Percentiles rank a stretch among this genome's conserved stretches.
These are phyloP conservation scores for Discostella stelligeroides DNA, from an alignment of 108 stramenopile species.

Conservation along the genomic window DNA sequence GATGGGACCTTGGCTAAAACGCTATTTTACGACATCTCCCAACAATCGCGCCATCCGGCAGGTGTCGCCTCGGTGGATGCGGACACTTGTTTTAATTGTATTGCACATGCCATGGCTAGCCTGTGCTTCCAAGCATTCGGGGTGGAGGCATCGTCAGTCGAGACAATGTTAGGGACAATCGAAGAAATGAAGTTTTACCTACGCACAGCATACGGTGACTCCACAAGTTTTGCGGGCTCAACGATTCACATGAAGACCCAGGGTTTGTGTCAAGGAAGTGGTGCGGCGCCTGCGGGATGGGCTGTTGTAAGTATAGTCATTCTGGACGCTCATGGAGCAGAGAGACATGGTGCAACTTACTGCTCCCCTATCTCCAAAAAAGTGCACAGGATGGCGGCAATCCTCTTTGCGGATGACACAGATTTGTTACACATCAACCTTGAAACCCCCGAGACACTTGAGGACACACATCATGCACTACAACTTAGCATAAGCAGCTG, in stretches of 20 bases:
- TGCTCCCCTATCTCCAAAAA: background rate
- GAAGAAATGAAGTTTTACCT: slow-evolving; percentile 23
- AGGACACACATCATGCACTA: background rate
- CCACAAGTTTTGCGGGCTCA: background rate
- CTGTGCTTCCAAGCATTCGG: slow-evolving; percentile 30
- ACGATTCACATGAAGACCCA: slow-evolving; percentile 7
- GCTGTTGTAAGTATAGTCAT: slow-evolving; percentile 28
- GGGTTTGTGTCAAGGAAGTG: slow-evolving; percentile 48
- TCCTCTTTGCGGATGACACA: slow-evolving; percentile 42
- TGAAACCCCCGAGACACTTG: background rate
- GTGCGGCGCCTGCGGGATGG: slow-evolving; percentile 46
- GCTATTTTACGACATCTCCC: slow-evolving; percentile 15
- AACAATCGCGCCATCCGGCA: slow-evolving; percentile 8
- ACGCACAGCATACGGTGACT: slow-evolving; percentile 33
- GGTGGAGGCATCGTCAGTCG: background rate
- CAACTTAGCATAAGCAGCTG: background rate
- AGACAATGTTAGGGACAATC: slow-evolving; percentile 10
- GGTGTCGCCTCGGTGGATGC: slow-evolving; percentile 12
- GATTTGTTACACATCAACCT: slow-evolving; percentile 15
- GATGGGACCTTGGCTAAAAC: slow-evolving; percentile 16
- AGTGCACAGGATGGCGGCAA: slow-evolving; percentile 1
- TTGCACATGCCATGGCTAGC: too few species aligned
- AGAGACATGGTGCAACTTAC: slow-evolving; percentile 18
- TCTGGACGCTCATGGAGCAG: slow-evolving; percentile 5
- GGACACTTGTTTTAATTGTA: slow-evolving; percentile 9